Evolutionary conservation across 805 yeast species (phyloP).

Genomic region (Wickerhamomyces pijperi): DNA sequence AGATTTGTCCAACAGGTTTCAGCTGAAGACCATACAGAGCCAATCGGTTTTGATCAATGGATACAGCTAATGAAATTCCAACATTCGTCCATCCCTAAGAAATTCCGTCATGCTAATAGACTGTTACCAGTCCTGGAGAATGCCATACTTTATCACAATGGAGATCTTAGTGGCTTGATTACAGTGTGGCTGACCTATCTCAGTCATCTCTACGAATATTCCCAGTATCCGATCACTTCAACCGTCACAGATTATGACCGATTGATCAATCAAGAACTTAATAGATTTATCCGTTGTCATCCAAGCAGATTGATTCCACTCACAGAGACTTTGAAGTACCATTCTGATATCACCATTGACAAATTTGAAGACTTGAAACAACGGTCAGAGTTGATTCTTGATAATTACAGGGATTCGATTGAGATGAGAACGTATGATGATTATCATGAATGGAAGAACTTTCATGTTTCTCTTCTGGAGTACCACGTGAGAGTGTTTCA

Average conservation of each 20-base stretch:
- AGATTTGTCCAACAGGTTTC: slow-evolving; percentile 19
- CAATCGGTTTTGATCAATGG: slow-evolving; percentile 6
- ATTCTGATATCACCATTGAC: no score
- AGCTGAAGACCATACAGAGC: no score
- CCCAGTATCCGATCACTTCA: background rate
- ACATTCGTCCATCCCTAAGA: slow-evolving; percentile 4
- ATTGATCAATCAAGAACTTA: background rate
- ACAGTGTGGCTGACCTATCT: slow-evolving; percentile 6
- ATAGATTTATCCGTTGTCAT: slow-evolving; percentile 5
- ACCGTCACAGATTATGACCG: no score
- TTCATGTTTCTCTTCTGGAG: slow-evolving; percentile 14
- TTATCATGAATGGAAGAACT: slow-evolving; percentile 25
- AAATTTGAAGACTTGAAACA: no score
- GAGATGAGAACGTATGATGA: background rate
- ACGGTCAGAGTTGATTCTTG: no score
- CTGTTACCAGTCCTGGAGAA: slow-evolving; percentile 8
- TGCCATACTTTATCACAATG: slow-evolving; percentile 4
- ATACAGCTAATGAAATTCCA: background rate
- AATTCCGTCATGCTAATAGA: slow-evolving; percentile 1
- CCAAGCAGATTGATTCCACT: slow-evolving; percentile 6
- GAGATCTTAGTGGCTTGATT: slow-evolving; percentile 6
- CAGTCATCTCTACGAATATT: background rate
- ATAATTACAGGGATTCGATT: no score
- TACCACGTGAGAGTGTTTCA: no score
- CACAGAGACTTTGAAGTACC: slow-evolving; percentile 7